phyloP scores from a whole-genome alignment of 345 rosid species.

The Melastoma malabathricum region DNA sequence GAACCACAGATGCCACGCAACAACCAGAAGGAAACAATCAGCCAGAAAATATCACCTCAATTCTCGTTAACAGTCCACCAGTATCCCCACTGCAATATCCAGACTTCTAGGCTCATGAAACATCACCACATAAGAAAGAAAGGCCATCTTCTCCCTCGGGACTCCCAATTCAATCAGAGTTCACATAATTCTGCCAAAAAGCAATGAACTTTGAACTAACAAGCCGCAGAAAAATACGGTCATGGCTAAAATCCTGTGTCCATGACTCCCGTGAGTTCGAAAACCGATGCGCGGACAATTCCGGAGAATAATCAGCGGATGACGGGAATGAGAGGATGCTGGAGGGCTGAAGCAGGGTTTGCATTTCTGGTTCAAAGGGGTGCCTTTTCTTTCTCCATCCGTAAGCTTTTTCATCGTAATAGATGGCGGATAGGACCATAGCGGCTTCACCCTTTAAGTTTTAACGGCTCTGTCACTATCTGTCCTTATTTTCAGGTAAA shows the following conservation, averaged over 20 bases:
- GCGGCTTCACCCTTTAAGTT: too few species aligned
- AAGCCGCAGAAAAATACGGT: not conserved
- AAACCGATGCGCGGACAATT: not conserved
- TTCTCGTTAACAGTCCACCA: slow-evolving; percentile 75
- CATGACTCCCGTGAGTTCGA: too few species aligned
- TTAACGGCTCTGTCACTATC: too few species aligned
- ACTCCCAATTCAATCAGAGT: not conserved
- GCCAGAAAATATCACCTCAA: slow-evolving; percentile 44
- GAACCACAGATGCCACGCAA: slow-evolving; percentile 1
- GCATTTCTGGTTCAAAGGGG: not conserved
- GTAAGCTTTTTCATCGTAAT: too few species aligned
- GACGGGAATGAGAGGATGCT: not conserved
- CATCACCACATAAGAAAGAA: slow-evolving; percentile 2
- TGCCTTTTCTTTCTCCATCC: too few species aligned
- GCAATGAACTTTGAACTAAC: not conserved
- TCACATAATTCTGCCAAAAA: too few species aligned
- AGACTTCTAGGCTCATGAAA: slow-evolving; percentile 52
- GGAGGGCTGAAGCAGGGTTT: slow-evolving; percentile 3
- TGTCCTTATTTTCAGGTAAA: too few species aligned
- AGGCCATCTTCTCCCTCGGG: slow-evolving; percentile 4
- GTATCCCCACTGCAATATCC: slow-evolving; percentile 84
- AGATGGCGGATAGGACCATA: too few species aligned
- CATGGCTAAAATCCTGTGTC: too few species aligned
- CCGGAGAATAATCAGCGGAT: not conserved
- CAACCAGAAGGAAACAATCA: not conserved